Evolutionary conservation across 2,329 filamentous ascomycete genomes (phyloP).

Genomic region (Parafenestella ontariensis): DNA sequence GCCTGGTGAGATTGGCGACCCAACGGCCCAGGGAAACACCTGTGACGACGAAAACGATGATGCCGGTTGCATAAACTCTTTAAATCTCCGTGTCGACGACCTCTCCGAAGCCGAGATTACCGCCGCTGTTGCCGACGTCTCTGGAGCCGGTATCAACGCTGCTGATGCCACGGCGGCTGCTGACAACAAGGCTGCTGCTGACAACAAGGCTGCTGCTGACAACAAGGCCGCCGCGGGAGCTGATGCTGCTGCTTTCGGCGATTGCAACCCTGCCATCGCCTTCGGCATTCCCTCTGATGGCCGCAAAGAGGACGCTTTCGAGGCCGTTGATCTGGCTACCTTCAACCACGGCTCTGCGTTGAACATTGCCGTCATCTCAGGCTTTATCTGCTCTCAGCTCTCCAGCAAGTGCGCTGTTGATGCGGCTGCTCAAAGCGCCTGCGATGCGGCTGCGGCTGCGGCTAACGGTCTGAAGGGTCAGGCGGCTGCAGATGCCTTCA

Average conservation of each 20-base stretch:
- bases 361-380: constrained; percentile 57
- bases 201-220: neutral
- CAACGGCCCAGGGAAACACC: constrained; percentile 60
- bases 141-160: constrained; percentile 24
- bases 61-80: constrained; percentile 63
- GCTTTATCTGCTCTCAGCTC: constrained; percentile 58
- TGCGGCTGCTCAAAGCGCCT: constrained; percentile 26
- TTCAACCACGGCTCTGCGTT: constrained; percentile 63
- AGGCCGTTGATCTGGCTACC: constrained; percentile 50
- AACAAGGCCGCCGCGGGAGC: too few species aligned
- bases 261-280: constrained; percentile 58
- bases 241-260: constrained; percentile 50
- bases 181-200: neutral
- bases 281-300: constrained; percentile 60
- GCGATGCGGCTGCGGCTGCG: constrained; percentile 28
- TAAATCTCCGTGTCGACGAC: constrained; percentile 62
- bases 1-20: constrained; percentile 62
- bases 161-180: constrained; percentile 31
- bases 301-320: constrained; percentile 54
- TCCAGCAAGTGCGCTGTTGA: constrained; percentile 34
- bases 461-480: constrained; percentile 28
- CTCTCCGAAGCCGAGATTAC: constrained; percentile 60
- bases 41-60: constrained; percentile 59
- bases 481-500: constrained; percentile 40
- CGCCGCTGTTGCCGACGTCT: constrained; percentile 50